Evolutionary conservation across 2,329 filamentous ascomycete genomes (phyloP).

Genomic region (Aspergillus tubingensis): DNA sequence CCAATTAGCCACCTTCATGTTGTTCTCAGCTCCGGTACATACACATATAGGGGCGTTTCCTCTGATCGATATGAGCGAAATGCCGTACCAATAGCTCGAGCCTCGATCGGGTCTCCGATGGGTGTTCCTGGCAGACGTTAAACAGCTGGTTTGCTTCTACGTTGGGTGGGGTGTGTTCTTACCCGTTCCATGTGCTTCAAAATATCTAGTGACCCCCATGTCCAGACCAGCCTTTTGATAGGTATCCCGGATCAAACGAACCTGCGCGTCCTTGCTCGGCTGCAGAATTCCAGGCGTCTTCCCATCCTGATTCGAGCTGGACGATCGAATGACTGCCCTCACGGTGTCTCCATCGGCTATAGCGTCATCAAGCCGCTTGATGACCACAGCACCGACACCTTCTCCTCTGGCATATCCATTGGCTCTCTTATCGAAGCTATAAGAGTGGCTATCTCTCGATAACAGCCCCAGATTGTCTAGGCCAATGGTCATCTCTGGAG

Average conservation of each 20-base stretch:
- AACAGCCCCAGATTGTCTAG: constrained; percentile 15
- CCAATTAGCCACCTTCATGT: not conserved
- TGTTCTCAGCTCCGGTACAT: not conserved
- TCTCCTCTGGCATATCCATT: constrained; percentile 55
- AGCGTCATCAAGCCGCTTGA: constrained; percentile 53
- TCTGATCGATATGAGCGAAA: constrained; percentile 7
- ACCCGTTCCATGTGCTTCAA: constrained; percentile 18
- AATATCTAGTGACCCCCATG: constrained; percentile 7
- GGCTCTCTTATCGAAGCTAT: constrained; percentile 37
- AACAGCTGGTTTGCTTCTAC: no score
- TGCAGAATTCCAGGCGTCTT: constrained; percentile 25
- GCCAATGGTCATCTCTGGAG: constrained; percentile 14
- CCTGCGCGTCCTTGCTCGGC: constrained; percentile 30
- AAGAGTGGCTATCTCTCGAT: constrained; percentile 14
- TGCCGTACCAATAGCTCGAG: constrained; percentile 14
- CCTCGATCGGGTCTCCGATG: constrained; percentile 26
- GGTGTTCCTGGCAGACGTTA: constrained; percentile 36
- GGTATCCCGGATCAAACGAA: constrained; percentile 32
- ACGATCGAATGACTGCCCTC: constrained; percentile 35
- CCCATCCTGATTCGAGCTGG: constrained; percentile 35
- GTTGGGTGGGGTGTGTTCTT: not conserved
- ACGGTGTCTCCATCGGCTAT: constrained; percentile 47
- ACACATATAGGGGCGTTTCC: constrained; percentile 8
- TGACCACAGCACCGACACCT: constrained; percentile 49
- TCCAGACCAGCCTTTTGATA: constrained; percentile 16